These are phyloP conservation scores for Geranomyces michiganensis DNA, from an alignment of 192 early-diverging fungal genomes.

Conservation along the genomic window DNA sequence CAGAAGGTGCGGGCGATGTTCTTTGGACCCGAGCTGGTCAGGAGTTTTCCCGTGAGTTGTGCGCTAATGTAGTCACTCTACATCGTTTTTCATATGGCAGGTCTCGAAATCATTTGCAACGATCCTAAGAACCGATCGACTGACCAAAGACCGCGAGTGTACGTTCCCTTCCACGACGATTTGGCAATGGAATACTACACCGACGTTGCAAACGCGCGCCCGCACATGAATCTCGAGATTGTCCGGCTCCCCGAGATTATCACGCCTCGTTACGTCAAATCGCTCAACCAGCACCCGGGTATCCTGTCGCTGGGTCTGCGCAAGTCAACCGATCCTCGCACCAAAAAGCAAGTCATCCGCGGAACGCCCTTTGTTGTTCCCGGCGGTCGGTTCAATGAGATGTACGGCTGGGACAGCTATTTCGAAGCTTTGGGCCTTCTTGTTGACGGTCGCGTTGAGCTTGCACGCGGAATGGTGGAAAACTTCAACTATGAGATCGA, in stretches of 20 bases:
- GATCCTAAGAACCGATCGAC: constrained; percentile 88
- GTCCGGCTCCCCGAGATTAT: constrained; percentile 82
- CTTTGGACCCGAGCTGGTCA: too few species aligned
- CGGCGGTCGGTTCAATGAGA: constrained; percentile 98
- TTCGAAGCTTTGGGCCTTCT: constrained; percentile 90
- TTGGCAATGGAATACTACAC: constrained; percentile 81
- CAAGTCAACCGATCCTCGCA: constrained; percentile 30
- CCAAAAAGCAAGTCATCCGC: constrained; percentile 35
- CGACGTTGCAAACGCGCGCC: constrained; percentile 62
- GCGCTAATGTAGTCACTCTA: neutral
- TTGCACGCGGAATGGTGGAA: constrained; percentile 95
- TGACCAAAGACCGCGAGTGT: constrained; percentile 84
- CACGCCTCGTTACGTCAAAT: constrained; percentile 88
- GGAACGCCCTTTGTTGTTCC: constrained; percentile 94
- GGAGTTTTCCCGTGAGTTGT: too few species aligned
- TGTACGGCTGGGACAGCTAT: constrained; percentile 98
- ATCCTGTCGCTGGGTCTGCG: constrained; percentile 83
- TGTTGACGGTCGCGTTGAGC: constrained; percentile 79
- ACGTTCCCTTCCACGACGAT: constrained; percentile 84
- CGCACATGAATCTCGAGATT: constrained; percentile 76
- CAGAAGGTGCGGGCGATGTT: constrained; percentile 54
- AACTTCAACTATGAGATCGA: constrained; percentile 97
- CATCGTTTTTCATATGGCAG: too few species aligned
- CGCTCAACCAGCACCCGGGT: constrained; percentile 85
- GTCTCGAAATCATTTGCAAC: constrained; percentile 85